These are phyloP conservation scores for Neopestalotiopsis rosae DNA, from an alignment of 2,329 filamentous ascomycete species.

Conservation along the genomic window DNA sequence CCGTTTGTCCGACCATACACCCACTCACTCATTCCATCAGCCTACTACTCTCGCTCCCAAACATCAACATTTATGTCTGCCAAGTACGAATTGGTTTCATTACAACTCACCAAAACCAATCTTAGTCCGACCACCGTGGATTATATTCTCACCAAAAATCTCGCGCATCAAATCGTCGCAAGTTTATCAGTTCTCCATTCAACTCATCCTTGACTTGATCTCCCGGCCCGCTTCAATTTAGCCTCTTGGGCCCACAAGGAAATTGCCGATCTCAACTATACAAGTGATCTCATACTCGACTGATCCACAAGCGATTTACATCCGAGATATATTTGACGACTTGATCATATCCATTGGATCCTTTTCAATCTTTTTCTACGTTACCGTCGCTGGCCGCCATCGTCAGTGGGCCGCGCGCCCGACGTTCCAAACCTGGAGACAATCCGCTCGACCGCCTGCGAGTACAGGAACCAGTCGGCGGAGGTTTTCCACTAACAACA, in stretches of 20 bases:
- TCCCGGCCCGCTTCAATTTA: conserved; percentile 3
- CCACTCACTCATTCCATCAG: not conserved
- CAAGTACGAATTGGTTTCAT: not conserved
- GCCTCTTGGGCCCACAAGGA: conserved; percentile 3
- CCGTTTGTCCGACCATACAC: not conserved
- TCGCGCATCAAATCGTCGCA: not conserved
- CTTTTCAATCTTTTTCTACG: too few species aligned
- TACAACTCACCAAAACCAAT: not conserved
- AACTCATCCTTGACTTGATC: conserved; percentile 8
- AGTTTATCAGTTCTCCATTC: not conserved
- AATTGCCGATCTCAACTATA: conserved; percentile 5
- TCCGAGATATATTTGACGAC: not conserved
- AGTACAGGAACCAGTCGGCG: not conserved
- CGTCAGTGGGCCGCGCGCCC: conserved; percentile 6
- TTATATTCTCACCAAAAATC: not conserved
- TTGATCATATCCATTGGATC: not conserved
- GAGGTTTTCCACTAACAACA: not conserved
- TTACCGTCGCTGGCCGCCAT: not conserved
- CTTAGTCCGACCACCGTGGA: not conserved
- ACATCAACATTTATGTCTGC: conserved; percentile 14
- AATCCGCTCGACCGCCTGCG: not conserved
- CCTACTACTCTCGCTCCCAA: conserved; percentile 1
- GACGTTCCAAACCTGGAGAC: not conserved
- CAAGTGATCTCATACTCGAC: conserved; percentile 4
- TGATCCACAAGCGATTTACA: not conserved